Percentiles rank a stretch among this genome's conserved stretches.
Evolutionary conservation across 805 yeast species (phyloP).

Genomic region (Starmerella khaoyaiensis): DNA sequence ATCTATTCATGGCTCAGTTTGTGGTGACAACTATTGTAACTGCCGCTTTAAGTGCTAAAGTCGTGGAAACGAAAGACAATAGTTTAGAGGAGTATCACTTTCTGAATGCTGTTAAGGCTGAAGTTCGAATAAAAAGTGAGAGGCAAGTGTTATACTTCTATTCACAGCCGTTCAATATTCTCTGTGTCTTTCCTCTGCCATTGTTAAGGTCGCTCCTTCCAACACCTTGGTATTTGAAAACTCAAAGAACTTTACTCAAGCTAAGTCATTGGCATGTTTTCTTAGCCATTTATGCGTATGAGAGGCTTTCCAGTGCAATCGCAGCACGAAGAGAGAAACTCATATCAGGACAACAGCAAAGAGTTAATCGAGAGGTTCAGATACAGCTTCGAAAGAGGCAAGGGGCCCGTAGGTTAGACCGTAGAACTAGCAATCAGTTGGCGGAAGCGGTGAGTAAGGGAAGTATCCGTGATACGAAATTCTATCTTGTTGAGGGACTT

Average conservation of each 20-base stretch:
- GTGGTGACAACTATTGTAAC: constrained; percentile 43
- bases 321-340: constrained; percentile 14
- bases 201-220: constrained; percentile 27
- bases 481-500: constrained; percentile 15
- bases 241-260: constrained; percentile 28
- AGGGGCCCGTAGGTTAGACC: constrained; percentile 1
- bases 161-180: constrained; percentile 29
- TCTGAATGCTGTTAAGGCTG: constrained; percentile 29
- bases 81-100: constrained; percentile 32
- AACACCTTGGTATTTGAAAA: constrained; percentile 23
- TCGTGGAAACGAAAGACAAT: constrained; percentile 27
- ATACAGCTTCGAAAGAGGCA: constrained; percentile 4
- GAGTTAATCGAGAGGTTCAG: constrained; percentile 16
- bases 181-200: constrained; percentile 25
- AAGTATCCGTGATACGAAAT: constrained; percentile 11
- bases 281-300: constrained; percentile 27
- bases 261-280: constrained; percentile 30
- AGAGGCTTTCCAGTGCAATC: constrained; percentile 18
- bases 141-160: constrained; percentile 28
- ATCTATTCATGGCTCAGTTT: constrained; percentile 42
- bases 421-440: neutral
- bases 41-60: constrained; percentile 36
- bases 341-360: constrained; percentile 15
- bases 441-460: constrained; percentile 4
- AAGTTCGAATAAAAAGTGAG: constrained; percentile 29